phyloP scores from a whole-genome alignment of 2,329 filamentous ascomycete genomes.

The Ceratocystis papillata region DNA sequence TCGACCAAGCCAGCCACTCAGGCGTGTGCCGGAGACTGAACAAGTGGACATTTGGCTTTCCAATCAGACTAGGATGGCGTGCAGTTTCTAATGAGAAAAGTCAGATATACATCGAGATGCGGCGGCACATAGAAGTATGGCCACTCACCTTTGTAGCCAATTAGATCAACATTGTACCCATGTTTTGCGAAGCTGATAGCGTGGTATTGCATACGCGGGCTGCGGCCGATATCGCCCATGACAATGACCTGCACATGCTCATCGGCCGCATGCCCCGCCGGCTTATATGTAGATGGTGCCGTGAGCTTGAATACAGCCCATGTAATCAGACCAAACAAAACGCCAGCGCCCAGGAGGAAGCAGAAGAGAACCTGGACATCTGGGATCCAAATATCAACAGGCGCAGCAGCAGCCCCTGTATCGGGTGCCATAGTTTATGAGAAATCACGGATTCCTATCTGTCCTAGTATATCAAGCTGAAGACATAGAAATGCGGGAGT shows the following conservation, averaged over 20 bases:
- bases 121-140: neutral
- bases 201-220: constrained; percentile 98
- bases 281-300: constrained; percentile 33
- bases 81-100: constrained; percentile 53
- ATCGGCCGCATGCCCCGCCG: constrained; percentile 32
- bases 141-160: constrained; percentile 68
- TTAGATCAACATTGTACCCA: constrained; percentile 67
- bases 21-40: constrained; percentile 61
- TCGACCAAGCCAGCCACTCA: constrained; percentile 46
- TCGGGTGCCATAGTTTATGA: constrained; percentile 1
- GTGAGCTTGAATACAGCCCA: constrained; percentile 26
- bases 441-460: too few relatives aligned
- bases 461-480: too few relatives aligned
- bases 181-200: constrained; percentile 80
- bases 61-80: constrained; percentile 64
- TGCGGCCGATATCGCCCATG: constrained; percentile 87
- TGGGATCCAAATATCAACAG: constrained; percentile 20
- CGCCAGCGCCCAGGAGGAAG: constrained; percentile 12
- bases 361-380: constrained; percentile 23
- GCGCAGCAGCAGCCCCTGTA: constrained; percentile 7
- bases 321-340: constrained; percentile 15
- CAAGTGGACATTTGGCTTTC: constrained; percentile 58
- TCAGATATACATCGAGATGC: neutral
- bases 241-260: constrained; percentile 68
- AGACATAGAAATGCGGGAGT: too few relatives aligned